Percentiles rank a stretch among this genome's conserved stretches.
Conservation (phyloP, 208 protist genomes). For the Phytomonas francai region DNA sequence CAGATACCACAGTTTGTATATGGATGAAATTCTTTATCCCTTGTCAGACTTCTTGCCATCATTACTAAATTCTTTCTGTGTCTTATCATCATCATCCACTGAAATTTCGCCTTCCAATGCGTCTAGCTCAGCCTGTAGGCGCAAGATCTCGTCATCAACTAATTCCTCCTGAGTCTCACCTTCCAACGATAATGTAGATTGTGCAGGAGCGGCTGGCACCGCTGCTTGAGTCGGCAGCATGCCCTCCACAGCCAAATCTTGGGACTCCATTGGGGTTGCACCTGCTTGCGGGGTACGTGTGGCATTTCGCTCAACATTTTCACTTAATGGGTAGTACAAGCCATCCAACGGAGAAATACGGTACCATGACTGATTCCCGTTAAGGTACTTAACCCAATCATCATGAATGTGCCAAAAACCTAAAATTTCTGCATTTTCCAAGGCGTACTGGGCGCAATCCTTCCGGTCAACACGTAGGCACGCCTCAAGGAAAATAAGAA, state of each 20-base stretch:
- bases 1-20: neutral
- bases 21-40: neutral
- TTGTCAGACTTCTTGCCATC: neutral
- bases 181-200: neutral
- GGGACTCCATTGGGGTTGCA: neutral
- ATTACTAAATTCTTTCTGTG: neutral
- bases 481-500: slow-evolving; percentile 83
- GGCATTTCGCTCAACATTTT: slow-evolving; percentile 69
- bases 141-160: slow-evolving; percentile 64
- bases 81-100: slow-evolving; percentile 7
- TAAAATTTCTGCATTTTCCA: slow-evolving; percentile 67
- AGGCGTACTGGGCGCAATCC: slow-evolving; percentile 74
- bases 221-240: neutral
- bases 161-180: slow-evolving; percentile 1
- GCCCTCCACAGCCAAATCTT: neutral
- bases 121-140: slow-evolving; percentile 77
- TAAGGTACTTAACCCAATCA: slow-evolving; percentile 68
- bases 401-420: slow-evolving; percentile 84
- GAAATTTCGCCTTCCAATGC: slow-evolving; percentile 50
- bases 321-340: slow-evolving; percentile 75
- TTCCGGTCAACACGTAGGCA: slow-evolving; percentile 83
- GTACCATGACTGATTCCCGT: slow-evolving; percentile 82
- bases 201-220: neutral
- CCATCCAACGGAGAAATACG: slow-evolving; percentile 60
- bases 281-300: neutral